Conservation (phyloP, 2,329 filamentous ascomycete species). For the Dactylellina drechsleri region DNA sequence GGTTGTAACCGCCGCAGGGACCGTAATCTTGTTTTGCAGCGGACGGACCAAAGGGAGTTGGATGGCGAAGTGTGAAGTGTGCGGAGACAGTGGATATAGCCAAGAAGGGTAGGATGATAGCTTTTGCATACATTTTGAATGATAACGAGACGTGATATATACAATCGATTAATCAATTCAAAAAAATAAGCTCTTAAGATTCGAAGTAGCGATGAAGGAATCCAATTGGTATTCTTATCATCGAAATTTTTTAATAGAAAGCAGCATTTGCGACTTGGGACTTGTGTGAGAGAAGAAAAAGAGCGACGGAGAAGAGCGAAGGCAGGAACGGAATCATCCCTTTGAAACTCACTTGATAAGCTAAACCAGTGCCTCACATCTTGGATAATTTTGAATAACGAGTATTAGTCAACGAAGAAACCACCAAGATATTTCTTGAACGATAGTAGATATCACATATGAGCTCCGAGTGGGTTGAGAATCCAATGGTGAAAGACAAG, state of each 20-base stretch:
- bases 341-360: no score
- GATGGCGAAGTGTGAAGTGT: slow-evolving; percentile 68
- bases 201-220: slow-evolving; percentile 12
- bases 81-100: slow-evolving; percentile 60
- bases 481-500: no score
- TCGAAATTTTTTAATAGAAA: no score
- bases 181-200: not conserved
- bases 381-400: not conserved
- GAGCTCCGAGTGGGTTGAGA: no score
- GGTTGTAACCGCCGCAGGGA: slow-evolving; percentile 69
- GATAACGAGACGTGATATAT: not conserved
- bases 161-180: not conserved
- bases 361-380: no score
- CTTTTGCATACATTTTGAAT: slow-evolving; percentile 29
- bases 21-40: slow-evolving; percentile 64
- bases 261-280: not conserved
- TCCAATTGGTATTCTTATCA: not conserved
- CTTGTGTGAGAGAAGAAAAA: not conserved
- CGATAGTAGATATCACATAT: not conserved
- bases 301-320: not conserved
- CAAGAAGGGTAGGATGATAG: slow-evolving; percentile 30
- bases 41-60: slow-evolving; percentile 66
- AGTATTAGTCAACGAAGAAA: not conserved
- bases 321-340: no score
- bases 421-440: not conserved